Conservation (phyloP, 176 grass and related monocot genomes). For the Lolium perenne region DNA sequence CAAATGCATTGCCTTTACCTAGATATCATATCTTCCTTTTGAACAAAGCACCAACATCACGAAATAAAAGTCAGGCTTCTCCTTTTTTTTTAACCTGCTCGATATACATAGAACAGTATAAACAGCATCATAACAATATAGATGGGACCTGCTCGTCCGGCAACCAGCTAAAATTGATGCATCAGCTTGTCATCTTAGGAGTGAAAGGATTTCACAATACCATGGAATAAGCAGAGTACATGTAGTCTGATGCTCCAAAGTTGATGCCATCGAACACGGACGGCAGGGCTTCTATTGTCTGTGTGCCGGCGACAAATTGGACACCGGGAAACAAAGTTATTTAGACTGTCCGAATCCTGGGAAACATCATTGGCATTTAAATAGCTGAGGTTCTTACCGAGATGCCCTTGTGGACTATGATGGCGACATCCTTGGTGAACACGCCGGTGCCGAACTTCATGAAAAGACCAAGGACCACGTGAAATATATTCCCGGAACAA, state of each 20-base stretch:
- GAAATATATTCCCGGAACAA: conserved; percentile 69
- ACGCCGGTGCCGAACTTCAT: conserved; percentile 81
- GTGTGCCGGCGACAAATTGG: conserved; percentile 89
- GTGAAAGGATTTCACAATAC: conserved; percentile 54
- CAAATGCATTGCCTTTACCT: too few relatives aligned
- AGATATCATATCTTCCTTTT: too few relatives aligned
- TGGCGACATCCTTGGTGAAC: conserved; percentile 75
- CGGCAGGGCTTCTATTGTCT: conserved; percentile 81
- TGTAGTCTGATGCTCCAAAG: conserved; percentile 92
- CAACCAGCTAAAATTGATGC: too few relatives aligned
- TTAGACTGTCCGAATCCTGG: conserved; percentile 1
- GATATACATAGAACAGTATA: too few relatives aligned
- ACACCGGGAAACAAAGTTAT: conserved; percentile 1
- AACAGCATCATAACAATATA: too few relatives aligned
- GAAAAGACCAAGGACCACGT: conserved; percentile 68
- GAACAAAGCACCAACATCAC: too few relatives aligned
- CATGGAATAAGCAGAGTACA: conserved; percentile 96
- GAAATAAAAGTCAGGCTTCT: too few relatives aligned
- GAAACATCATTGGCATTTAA: conserved; percentile 9
- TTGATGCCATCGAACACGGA: too few relatives aligned
- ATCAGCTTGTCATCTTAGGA: too few relatives aligned
- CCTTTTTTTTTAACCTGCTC: too few relatives aligned
- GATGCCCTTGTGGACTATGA: conserved; percentile 86
- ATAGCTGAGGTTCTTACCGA: conserved; percentile 55
- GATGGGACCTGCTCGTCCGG: too few relatives aligned